A percentile compares a stretch with the other conserved stretches of the same genome.
Conservation (phyloP, 805 yeast species). For the Starmerella bombicola region DNA sequence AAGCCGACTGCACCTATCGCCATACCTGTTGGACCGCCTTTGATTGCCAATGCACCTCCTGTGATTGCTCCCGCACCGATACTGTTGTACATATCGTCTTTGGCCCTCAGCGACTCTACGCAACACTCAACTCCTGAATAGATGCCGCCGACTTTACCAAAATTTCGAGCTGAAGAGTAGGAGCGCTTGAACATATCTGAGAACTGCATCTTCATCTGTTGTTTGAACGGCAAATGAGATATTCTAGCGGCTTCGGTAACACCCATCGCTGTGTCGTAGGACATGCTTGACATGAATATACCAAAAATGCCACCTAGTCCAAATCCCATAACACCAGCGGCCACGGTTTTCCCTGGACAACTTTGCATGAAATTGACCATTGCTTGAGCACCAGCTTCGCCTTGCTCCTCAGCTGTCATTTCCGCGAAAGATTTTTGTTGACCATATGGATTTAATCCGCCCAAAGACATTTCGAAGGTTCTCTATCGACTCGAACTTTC, state of each 20-base stretch:
- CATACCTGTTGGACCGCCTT: conserved; percentile 90
- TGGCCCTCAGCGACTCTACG: conserved; percentile 74
- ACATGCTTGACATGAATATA: conserved; percentile 68
- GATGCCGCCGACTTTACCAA: conserved; percentile 84
- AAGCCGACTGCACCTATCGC: conserved; percentile 91
- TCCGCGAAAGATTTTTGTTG: conserved; percentile 41
- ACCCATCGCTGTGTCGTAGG: conserved; percentile 69
- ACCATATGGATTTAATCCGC: conserved; percentile 11
- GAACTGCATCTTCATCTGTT: conserved; percentile 84
- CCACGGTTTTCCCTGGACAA: conserved; percentile 86
- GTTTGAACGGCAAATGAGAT: conserved; percentile 76
- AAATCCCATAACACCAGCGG: conserved; percentile 90
- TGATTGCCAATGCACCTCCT: conserved; percentile 88
- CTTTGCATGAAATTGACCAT: conserved; percentile 78
- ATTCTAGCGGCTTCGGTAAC: conserved; percentile 42
- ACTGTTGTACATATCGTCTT: conserved; percentile 85
- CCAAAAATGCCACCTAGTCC: conserved; percentile 94
- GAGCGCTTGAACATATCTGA: conserved; percentile 85
- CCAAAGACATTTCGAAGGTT: conserved; percentile 12
- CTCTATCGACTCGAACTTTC: too few relatives aligned
- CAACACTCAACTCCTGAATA: conserved; percentile 88
- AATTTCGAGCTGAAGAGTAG: conserved; percentile 81
- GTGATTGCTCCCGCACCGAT: conserved; percentile 89
- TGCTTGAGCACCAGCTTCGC: conserved; percentile 73
- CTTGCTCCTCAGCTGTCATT: conserved; percentile 86